A percentile compares a stretch with the other conserved stretches of the same genome.
Evolutionary conservation across 768 basidiomycete species (phyloP).

Genomic region (Pilatotrama ljubarskyi): DNA sequence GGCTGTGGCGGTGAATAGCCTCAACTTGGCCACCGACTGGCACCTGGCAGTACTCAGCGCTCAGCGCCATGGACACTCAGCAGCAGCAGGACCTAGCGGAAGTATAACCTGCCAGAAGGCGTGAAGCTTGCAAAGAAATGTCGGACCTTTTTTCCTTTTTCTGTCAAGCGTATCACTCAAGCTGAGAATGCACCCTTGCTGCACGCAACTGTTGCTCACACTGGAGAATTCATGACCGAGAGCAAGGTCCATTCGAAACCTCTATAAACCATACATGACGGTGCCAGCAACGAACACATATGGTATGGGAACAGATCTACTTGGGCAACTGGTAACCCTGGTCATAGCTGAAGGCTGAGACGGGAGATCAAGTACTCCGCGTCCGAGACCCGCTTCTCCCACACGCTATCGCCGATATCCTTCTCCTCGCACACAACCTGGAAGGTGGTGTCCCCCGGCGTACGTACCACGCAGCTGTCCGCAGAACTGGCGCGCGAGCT

Average conservation of each 20-base stretch:
- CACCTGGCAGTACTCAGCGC: no score
- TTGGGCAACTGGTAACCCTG: neutral
- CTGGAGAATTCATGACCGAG: neutral
- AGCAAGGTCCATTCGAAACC: neutral
- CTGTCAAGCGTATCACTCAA: no score
- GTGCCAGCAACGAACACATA: slow-evolving; percentile 16
- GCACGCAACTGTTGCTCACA: neutral
- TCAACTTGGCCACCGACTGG: no score
- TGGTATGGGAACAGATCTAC: neutral
- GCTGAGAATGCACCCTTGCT: no score
- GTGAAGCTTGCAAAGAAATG: no score
- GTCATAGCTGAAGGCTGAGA: neutral
- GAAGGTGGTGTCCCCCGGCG: slow-evolving; percentile 5
- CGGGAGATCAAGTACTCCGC: slow-evolving; percentile 13
- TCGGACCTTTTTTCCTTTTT: no score
- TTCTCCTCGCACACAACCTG: slow-evolving; percentile 8
- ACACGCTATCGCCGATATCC: slow-evolving; percentile 12
- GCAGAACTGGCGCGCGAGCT: slow-evolving; percentile 13
- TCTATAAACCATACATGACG: slow-evolving; percentile 15
- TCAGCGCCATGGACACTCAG: no score
- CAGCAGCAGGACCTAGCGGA: no score
- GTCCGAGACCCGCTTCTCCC: slow-evolving; percentile 4
- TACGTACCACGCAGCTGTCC: slow-evolving; percentile 5
- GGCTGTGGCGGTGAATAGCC: neutral
- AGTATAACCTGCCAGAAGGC: no score